phyloP scores from a whole-genome alignment of 129 eudicot species.

The Apium graveolens region DNA sequence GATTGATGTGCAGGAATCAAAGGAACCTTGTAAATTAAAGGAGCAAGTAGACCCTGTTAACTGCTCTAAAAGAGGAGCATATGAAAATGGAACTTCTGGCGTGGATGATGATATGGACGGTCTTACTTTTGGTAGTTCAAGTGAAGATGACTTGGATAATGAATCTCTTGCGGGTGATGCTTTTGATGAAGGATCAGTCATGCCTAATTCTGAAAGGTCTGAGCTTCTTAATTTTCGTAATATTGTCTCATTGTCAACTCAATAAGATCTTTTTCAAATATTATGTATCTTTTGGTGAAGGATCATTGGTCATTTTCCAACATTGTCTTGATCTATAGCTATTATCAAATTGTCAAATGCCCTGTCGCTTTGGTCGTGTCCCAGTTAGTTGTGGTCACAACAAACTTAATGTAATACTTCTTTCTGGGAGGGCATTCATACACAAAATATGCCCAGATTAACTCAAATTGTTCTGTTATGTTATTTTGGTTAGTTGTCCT shows the following conservation, averaged over 20 bases:
- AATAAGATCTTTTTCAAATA: neutral
- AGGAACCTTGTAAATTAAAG: slow-evolving; percentile 24
- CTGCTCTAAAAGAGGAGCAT: slow-evolving; percentile 14
- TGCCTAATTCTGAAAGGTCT: slow-evolving; percentile 29
- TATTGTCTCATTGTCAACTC: neutral
- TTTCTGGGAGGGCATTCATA: neutral
- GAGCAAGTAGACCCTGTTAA: slow-evolving; percentile 11
- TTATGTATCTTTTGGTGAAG: neutral
- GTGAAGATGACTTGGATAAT: slow-evolving; percentile 32
- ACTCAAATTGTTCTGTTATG: neutral
- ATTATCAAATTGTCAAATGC: neutral
- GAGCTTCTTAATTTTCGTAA: neutral
- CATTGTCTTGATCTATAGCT: neutral
- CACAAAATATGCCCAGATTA: neutral
- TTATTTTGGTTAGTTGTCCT: neutral
- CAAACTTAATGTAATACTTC: neutral
- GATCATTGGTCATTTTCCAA: neutral
- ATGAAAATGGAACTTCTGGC: slow-evolving; percentile 20
- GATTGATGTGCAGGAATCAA: slow-evolving; percentile 39
- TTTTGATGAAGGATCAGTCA: slow-evolving; percentile 20
- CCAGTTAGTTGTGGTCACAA: neutral
- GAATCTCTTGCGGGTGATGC: slow-evolving; percentile 33
- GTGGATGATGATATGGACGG: slow-evolving; percentile 24
- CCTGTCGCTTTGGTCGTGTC: neutral
- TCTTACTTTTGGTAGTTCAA: slow-evolving; percentile 33